Percentiles rank a stretch among this genome's conserved stretches.
Conservation (phyloP, 2,329 filamentous ascomycete genomes). For the Dendrostoma leiphaemia region DNA sequence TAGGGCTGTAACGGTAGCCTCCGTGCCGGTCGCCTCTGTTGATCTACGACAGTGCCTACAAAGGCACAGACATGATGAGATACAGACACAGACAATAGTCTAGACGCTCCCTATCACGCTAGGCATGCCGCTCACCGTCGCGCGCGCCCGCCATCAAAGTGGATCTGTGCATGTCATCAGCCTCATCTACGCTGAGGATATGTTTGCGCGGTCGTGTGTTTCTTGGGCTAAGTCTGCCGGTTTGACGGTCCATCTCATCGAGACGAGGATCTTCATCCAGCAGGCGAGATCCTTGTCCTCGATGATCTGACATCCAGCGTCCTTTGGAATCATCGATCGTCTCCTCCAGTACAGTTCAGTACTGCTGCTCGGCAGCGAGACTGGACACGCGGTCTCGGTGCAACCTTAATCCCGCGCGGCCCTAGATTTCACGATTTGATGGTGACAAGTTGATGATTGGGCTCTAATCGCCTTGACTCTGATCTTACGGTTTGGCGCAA, state of each 20-base stretch:
- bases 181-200: neutral
- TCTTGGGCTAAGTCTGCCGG: slow-evolving; percentile 1
- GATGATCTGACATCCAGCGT: too few species aligned
- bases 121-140: neutral
- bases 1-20: slow-evolving; percentile 19
- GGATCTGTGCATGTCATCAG: slow-evolving; percentile 1
- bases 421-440: neutral
- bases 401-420: neutral
- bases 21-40: slow-evolving; percentile 7
- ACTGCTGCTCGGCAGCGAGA: neutral
- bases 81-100: neutral
- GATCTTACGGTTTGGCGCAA: neutral
- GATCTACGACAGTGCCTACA: too few species aligned
- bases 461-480: neutral
- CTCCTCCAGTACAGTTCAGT: too few species aligned
- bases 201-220: too few species aligned
- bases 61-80: too few species aligned
- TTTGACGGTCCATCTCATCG: neutral
- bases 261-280: neutral
- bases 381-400: neutral
- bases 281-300: slow-evolving; percentile 14
- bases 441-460: neutral
- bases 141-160: neutral
- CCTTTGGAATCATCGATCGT: neutral
- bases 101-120: neutral